A percentile compares a stretch with the other conserved stretches of the same genome.
Evolutionary conservation across 306 rosid genomes (phyloP).

Genomic region (Quercus variabilis): DNA sequence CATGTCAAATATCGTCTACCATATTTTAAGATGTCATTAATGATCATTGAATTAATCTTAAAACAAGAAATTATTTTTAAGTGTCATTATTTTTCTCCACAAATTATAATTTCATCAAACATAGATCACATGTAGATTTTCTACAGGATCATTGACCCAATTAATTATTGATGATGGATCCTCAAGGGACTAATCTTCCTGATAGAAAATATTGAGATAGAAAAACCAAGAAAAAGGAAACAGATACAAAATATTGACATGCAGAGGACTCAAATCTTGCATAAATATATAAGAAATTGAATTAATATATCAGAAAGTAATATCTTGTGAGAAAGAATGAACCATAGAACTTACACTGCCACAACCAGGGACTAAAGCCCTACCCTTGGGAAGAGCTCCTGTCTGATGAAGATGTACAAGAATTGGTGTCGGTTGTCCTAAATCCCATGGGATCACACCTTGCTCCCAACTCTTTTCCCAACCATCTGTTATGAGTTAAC

Average conservation of each 20-base stretch:
- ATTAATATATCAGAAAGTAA: not conserved
- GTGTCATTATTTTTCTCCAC: not conserved
- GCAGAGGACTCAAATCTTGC: not conserved
- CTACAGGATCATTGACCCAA: not conserved
- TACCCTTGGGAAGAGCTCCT: slow-evolving; percentile 35
- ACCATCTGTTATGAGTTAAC: slow-evolving; percentile 9
- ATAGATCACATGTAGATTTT: not conserved
- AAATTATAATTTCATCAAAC: not conserved
- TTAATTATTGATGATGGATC: no score
- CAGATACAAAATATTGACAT: no score
- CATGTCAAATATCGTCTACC: not conserved
- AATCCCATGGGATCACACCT: slow-evolving; percentile 45
- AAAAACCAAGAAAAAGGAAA: no score
- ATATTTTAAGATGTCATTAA: not conserved
- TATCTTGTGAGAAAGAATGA: not conserved
- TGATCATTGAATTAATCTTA: not conserved
- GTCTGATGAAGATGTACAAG: slow-evolving; percentile 30
- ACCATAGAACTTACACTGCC: slow-evolving; percentile 30
- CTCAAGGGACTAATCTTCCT: no score
- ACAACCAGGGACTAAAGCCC: slow-evolving; percentile 43
- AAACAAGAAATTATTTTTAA: no score
- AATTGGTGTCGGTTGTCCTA: slow-evolving; percentile 39
- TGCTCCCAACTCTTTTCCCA: slow-evolving; percentile 46
- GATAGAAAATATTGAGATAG: no score
- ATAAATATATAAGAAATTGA: not conserved